Evolutionary conservation across 345 rosid species (phyloP).

Genomic region (Jatropha curcas): DNA sequence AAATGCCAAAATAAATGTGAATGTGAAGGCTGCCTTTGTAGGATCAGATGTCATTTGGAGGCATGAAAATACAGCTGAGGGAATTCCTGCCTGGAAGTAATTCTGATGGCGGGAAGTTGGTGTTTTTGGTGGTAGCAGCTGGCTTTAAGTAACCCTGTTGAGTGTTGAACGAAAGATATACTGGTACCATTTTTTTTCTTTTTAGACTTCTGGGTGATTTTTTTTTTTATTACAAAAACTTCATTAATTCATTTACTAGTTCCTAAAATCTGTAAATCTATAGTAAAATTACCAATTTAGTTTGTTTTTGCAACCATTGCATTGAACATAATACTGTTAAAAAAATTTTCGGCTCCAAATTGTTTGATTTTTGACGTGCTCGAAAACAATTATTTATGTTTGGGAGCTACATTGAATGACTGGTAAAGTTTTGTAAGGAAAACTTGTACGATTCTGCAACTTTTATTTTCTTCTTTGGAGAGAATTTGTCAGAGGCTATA

Average conservation of each 20-base stretch:
- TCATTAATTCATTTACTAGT: neutral
- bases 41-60: slow-evolving; percentile 17
- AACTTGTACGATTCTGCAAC: too few relatives aligned
- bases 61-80: slow-evolving; percentile 15
- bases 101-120: slow-evolving; percentile 13
- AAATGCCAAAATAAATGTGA: slow-evolving; percentile 22
- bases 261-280: slow-evolving; percentile 25
- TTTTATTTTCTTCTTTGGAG: too few relatives aligned
- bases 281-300: slow-evolving; percentile 6
- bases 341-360: neutral
- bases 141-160: slow-evolving; percentile 22
- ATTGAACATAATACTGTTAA: neutral
- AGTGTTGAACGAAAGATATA: slow-evolving; percentile 15
- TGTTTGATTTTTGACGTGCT: neutral
- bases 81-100: slow-evolving; percentile 14
- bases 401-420: too few relatives aligned
- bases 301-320: slow-evolving; percentile 1
- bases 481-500: too few relatives aligned
- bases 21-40: slow-evolving; percentile 13
- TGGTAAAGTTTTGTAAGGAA: too few relatives aligned
- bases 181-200: neutral
- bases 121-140: slow-evolving; percentile 12
- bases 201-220: slow-evolving; percentile 12
- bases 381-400: too few relatives aligned
- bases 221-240: neutral